A percentile compares a stretch with the other conserved stretches of the same genome.
These are phyloP conservation scores for Colletotrichum godetiae DNA, from an alignment of 2,329 filamentous ascomycete species.

Conservation along the genomic window DNA sequence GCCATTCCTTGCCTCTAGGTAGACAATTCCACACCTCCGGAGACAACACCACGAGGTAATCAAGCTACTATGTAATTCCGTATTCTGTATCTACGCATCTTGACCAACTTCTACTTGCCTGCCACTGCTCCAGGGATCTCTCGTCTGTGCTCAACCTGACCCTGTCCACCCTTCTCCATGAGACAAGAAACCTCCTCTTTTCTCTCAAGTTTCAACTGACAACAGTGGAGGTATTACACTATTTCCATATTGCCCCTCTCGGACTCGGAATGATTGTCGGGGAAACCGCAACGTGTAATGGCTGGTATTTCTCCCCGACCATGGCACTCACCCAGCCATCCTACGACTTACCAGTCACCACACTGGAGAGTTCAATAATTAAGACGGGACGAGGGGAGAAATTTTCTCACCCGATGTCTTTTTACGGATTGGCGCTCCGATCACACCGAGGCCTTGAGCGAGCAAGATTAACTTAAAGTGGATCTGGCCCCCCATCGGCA, in stretches of 20 bases:
- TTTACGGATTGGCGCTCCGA: constrained; percentile 14
- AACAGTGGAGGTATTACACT: neutral
- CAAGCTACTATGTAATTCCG: neutral
- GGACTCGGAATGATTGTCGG: constrained; percentile 32
- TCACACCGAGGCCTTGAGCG: constrained; percentile 6
- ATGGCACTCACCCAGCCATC: neutral
- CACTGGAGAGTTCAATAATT: constrained; percentile 13
- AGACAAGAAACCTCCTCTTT: constrained; percentile 16
- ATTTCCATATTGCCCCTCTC: constrained; percentile 5
- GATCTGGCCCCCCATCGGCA: constrained; percentile 11
- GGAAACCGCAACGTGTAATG: constrained; percentile 17
- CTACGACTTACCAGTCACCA: constrained; percentile 17
- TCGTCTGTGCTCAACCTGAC: constrained; percentile 12
- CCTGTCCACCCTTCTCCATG: constrained; percentile 16
- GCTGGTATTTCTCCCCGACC: neutral
- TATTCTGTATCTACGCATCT: neutral
- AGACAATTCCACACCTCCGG: neutral
- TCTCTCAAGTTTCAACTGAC: neutral
- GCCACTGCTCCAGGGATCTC: constrained; percentile 14
- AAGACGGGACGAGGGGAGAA: neutral
- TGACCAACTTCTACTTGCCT: constrained; percentile 17
- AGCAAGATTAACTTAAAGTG: constrained; percentile 21
- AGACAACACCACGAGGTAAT: neutral
- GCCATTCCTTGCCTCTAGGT: neutral
- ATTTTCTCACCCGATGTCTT: constrained; percentile 16